Evolutionary conservation across 257 asterid genomes (phyloP).

Genomic region (Solanum etuberosum): DNA sequence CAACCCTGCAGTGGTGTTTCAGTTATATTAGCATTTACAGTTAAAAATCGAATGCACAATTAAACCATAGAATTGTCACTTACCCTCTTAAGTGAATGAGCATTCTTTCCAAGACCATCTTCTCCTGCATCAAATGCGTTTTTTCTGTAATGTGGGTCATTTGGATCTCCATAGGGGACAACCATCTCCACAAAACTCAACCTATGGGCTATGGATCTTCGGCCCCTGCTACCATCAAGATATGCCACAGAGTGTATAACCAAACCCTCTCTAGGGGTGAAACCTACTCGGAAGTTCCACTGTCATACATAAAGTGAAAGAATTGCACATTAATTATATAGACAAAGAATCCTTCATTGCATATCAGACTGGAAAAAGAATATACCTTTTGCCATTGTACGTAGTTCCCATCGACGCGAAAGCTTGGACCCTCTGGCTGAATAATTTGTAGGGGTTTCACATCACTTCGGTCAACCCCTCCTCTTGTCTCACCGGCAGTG

Average conservation of each 20-base stretch:
- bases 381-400: conserved; percentile 97
- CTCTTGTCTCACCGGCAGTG: conserved; percentile 88
- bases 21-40: conserved; percentile 1
- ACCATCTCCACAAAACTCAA: conserved; percentile 99
- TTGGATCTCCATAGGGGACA: conserved; percentile 98
- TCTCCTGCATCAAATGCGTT: conserved; percentile 99
- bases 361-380: neutral
- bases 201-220: conserved; percentile 94
- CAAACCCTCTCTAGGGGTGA: conserved; percentile 96
- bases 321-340: neutral
- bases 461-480: conserved; percentile 95
- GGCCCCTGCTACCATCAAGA: conserved; percentile 91
- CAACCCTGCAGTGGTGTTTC: conserved; percentile 57
- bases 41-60: neutral
- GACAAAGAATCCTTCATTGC: neutral
- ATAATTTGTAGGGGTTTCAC: conserved; percentile 75
- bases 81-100: conserved; percentile 95
- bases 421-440: conserved; percentile 99
- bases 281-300: conserved; percentile 97
- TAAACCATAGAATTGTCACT: neutral
- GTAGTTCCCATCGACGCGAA: conserved; percentile 62
- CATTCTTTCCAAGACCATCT: conserved; percentile 96
- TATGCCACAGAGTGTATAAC: conserved; percentile 96
- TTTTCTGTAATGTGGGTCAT: conserved; percentile 94
- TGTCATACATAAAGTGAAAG: conserved; percentile 15